Conservation (phyloP, 2,329 filamentous ascomycete genomes). For the Hymenoscyphus albidus region DNA sequence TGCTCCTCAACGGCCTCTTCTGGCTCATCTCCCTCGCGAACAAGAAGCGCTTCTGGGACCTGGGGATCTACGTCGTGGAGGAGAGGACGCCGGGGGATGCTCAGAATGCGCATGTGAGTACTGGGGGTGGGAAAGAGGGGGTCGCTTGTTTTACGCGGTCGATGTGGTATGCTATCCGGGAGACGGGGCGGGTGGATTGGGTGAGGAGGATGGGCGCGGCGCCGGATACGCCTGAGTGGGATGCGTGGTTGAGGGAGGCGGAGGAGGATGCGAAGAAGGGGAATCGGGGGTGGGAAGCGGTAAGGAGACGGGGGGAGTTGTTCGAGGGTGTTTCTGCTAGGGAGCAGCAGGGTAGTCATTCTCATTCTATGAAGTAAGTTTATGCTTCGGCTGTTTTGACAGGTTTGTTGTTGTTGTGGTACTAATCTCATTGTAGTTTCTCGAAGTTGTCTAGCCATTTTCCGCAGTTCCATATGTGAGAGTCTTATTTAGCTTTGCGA, state of each 20-base stretch:
- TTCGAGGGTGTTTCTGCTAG: not conserved
- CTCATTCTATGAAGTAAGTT: too few species aligned
- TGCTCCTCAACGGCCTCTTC: conserved; percentile 56
- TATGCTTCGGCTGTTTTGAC: too few species aligned
- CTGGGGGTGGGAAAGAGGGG: conserved; percentile 38
- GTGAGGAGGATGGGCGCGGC: conserved; percentile 48
- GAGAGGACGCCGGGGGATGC: conserved; percentile 43
- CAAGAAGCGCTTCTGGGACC: conserved; percentile 51
- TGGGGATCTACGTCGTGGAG: conserved; percentile 46
- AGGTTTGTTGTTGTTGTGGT: too few species aligned
- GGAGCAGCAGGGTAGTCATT: too few species aligned
- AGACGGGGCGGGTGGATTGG: conserved; percentile 52
- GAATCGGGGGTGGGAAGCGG: conserved; percentile 39
- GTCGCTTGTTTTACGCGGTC: conserved; percentile 51
- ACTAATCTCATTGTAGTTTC: too few species aligned
- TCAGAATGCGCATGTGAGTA: conserved; percentile 34
- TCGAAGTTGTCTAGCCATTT: too few species aligned
- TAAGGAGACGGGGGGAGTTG: not conserved
- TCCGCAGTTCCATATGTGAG: too few species aligned
- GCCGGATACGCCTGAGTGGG: conserved; percentile 50
- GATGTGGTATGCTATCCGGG: conserved; percentile 56
- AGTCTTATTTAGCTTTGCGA: too few species aligned
- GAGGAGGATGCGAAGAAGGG: conserved; percentile 37
- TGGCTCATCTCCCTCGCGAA: conserved; percentile 43
- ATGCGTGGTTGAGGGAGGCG: conserved; percentile 50